A percentile compares a stretch with the other conserved stretches of the same genome.
phyloP scores from a whole-genome alignment of 495 filamentous ascomycete species.

The Rhizodiscina lignyota region DNA sequence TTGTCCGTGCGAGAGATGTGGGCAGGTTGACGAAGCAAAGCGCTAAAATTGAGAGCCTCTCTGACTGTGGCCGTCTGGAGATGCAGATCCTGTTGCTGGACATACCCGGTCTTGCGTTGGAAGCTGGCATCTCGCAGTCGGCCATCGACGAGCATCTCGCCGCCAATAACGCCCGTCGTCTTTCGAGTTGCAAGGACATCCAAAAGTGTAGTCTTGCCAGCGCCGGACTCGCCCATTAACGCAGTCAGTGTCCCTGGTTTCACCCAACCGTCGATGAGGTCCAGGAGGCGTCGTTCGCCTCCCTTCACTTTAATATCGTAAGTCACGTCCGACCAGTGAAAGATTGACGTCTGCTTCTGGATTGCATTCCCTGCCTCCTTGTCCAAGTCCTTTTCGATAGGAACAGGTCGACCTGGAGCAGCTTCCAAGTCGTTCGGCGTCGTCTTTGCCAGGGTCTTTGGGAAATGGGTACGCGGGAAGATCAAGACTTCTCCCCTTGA shows the following conservation, averaged over 20 bases:
- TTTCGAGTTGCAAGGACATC: slow-evolving; percentile 63
- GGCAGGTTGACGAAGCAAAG: slow-evolving; percentile 67
- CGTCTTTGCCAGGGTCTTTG: slow-evolving; percentile 36
- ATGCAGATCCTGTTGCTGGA: slow-evolving; percentile 91
- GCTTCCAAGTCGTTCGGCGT: slow-evolving; percentile 34
- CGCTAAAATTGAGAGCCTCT: slow-evolving; percentile 70
- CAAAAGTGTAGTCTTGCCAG: slow-evolving; percentile 58
- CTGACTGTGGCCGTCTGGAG: slow-evolving; percentile 72
- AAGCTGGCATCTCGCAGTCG: slow-evolving; percentile 59
- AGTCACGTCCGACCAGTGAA: slow-evolving; percentile 73
- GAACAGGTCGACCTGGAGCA: slow-evolving; percentile 17
- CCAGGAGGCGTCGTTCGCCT: slow-evolving; percentile 55
- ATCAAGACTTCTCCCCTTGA: slow-evolving; percentile 83
- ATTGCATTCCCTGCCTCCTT: slow-evolving; percentile 30
- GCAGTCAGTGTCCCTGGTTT: slow-evolving; percentile 82
- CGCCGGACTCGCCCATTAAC: slow-evolving; percentile 63
- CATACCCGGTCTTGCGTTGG: slow-evolving; percentile 88
- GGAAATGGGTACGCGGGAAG: slow-evolving; percentile 62
- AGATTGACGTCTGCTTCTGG: slow-evolving; percentile 52
- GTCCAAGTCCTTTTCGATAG: slow-evolving; percentile 27
- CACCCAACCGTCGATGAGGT: slow-evolving; percentile 79
- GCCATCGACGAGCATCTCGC: slow-evolving; percentile 76
- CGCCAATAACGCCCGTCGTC: slow-evolving; percentile 72
- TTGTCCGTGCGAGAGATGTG: slow-evolving; percentile 55
- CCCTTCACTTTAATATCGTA: slow-evolving; percentile 84